These are phyloP conservation scores for Scleroderma bovista DNA, from an alignment of 768 basidiomycete genomes.

Conservation along the genomic window DNA sequence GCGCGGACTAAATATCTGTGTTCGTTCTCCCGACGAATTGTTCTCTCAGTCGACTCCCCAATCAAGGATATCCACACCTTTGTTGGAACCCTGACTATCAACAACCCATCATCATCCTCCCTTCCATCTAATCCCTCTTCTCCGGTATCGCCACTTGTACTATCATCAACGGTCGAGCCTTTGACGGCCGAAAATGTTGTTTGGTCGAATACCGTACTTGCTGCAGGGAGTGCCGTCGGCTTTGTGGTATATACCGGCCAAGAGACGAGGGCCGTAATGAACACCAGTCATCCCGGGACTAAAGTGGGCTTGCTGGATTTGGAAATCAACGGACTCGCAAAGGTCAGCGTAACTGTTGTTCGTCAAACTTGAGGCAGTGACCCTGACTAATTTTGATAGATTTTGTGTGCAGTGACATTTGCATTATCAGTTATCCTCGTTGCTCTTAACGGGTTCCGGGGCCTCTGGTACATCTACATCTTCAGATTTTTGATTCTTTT, in stretches of 20 bases:
- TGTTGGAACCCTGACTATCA: slow-evolving; percentile 84
- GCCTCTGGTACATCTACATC: slow-evolving; percentile 93
- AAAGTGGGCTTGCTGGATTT: slow-evolving; percentile 89
- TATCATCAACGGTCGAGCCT: slow-evolving; percentile 58
- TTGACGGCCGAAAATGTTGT: slow-evolving; percentile 94
- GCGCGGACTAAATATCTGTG: slow-evolving; percentile 2
- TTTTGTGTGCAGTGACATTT: slow-evolving; percentile 92
- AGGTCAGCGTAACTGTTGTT: slow-evolving; percentile 44
- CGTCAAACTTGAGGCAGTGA: neutral
- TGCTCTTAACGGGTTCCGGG: slow-evolving; percentile 93
- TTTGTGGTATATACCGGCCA: slow-evolving; percentile 92
- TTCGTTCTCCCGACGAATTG: neutral
- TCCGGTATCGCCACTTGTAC: slow-evolving; percentile 30
- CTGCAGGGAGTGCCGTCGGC: slow-evolving; percentile 89
- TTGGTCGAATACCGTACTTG: slow-evolving; percentile 97
- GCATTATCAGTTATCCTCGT: slow-evolving; percentile 87
- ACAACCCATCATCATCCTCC: slow-evolving; percentile 27
- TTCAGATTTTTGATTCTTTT: slow-evolving; percentile 97
- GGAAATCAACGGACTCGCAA: slow-evolving; percentile 93
- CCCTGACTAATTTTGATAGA: slow-evolving; percentile 40
- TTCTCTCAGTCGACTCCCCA: slow-evolving; percentile 74
- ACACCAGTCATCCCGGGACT: slow-evolving; percentile 94
- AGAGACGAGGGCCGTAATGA: slow-evolving; percentile 97
- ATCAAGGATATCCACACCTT: slow-evolving; percentile 97
- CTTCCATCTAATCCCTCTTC: slow-evolving; percentile 8